Evolutionary conservation across 352 stramenopile species (phyloP).

Genomic region (Blastocystis sp.): DNA sequence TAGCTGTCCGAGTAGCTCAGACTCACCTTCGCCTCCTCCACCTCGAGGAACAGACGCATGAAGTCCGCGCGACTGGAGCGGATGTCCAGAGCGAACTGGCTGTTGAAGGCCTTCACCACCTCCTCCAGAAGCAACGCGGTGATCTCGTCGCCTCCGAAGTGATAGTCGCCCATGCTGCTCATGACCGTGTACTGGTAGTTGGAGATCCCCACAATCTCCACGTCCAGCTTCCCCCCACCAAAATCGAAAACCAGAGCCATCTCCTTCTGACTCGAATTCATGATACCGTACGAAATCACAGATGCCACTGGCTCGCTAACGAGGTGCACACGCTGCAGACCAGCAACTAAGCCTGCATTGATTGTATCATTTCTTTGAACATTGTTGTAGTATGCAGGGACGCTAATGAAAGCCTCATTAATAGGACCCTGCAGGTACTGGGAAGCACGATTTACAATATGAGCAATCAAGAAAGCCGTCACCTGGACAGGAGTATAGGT

Average conservation of each 20-base stretch:
- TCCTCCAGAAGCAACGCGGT: background rate
- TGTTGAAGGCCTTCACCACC: background rate
- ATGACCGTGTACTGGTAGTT: constrained; percentile 67
- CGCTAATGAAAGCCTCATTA: constrained; percentile 75
- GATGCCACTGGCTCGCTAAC: constrained; percentile 78
- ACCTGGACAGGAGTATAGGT: background rate
- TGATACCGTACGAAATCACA: constrained; percentile 42
- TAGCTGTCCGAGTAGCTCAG: constrained; percentile 14
- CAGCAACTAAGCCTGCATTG: constrained; percentile 79
- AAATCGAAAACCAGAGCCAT: constrained; percentile 69
- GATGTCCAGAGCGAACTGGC: background rate
- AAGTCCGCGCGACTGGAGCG: background rate
- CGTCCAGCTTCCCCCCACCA: constrained; percentile 73
- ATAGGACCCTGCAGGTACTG: constrained; percentile 66
- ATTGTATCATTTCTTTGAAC: constrained; percentile 79
- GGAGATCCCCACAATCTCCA: constrained; percentile 62
- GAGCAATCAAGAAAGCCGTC: background rate
- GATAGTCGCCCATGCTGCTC: constrained; percentile 77
- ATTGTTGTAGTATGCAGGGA: constrained; percentile 83
- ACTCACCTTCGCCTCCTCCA: constrained; percentile 26
- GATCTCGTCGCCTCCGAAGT: constrained; percentile 77
- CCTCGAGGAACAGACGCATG: background rate
- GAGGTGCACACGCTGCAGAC: constrained; percentile 84
- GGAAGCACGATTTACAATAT: constrained; percentile 55
- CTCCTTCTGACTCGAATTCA: background rate